Evolutionary conservation across 495 filamentous ascomycete genomes (phyloP).

Genomic region (Podospora comata): DNA sequence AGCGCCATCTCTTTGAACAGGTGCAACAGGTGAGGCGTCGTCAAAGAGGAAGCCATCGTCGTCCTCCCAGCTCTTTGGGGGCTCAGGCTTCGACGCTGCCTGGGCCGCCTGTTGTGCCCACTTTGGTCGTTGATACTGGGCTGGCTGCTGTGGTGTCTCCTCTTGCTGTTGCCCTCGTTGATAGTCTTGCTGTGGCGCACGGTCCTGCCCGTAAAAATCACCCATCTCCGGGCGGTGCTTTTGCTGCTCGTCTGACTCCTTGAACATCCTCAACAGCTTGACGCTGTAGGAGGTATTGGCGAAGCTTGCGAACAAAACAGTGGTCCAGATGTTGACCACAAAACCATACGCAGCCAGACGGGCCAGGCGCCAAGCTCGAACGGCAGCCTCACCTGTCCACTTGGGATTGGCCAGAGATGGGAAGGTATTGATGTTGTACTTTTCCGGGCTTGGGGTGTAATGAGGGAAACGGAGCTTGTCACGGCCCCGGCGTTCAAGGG

Average conservation of each 20-base stretch:
- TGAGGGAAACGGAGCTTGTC: slow-evolving; percentile 28
- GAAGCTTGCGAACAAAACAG: neutral
- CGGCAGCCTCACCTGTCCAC: slow-evolving; percentile 14
- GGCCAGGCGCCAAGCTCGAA: slow-evolving; percentile 15
- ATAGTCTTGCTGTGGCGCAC: neutral
- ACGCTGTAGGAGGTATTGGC: neutral
- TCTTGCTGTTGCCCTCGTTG: slow-evolving; percentile 13
- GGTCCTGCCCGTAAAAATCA: neutral
- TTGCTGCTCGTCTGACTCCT: slow-evolving; percentile 22
- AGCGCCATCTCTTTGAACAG: slow-evolving; percentile 16
- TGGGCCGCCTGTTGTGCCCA: slow-evolving; percentile 4
- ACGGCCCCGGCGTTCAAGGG: slow-evolving; percentile 18
- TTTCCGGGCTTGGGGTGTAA: slow-evolving; percentile 20
- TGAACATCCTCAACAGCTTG: slow-evolving; percentile 5
- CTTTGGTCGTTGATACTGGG: slow-evolving; percentile 2
- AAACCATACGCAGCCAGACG: slow-evolving; percentile 22
- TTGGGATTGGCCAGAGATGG: slow-evolving; percentile 7
- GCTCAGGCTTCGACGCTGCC: neutral
- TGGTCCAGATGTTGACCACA: slow-evolving; percentile 4
- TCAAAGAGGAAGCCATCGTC: slow-evolving; percentile 37
- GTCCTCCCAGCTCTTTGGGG: slow-evolving; percentile 8
- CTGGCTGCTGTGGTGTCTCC: slow-evolving; percentile 5
- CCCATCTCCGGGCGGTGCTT: slow-evolving; percentile 1
- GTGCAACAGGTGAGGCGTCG: slow-evolving; percentile 41
- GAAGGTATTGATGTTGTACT: slow-evolving; percentile 19